A percentile compares a stretch with the other conserved stretches of the same genome.
Conservation (phyloP, 805 yeast genomes). For the Brettanomyces anomalus region DNA sequence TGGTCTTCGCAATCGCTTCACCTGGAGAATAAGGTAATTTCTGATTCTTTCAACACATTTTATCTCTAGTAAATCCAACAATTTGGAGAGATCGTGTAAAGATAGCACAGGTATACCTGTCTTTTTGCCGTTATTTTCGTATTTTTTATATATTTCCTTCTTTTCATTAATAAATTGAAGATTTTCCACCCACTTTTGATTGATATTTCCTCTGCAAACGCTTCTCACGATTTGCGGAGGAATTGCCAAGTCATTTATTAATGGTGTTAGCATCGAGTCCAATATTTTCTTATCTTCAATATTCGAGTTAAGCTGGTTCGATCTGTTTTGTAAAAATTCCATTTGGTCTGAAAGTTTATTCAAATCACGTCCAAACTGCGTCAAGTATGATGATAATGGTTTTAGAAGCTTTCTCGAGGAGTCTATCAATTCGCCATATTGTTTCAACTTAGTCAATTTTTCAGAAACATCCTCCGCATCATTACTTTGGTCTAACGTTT, state of each 20-base stretch:
- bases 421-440: conserved; percentile 21
- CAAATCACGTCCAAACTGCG: conserved; percentile 49
- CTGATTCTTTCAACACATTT: conserved; percentile 72
- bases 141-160: conserved; percentile 40
- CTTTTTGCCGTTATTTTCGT: conserved; percentile 15
- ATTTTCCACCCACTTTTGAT: conserved; percentile 58
- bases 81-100: conserved; percentile 17
- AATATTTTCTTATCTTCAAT: conserved; percentile 39
- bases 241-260: conserved; percentile 65
- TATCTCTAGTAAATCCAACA: conserved; percentile 42
- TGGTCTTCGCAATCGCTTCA: conserved; percentile 58
- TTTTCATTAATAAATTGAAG: conserved; percentile 51
- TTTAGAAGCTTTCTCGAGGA: conserved; percentile 17
- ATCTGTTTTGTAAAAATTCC: conserved; percentile 48
- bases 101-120: conserved; percentile 10
- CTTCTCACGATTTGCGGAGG: conserved; percentile 63
- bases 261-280: conserved; percentile 53
- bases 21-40: conserved; percentile 53
- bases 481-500: conserved; percentile 10
- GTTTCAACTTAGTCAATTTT: conserved; percentile 16
- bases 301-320: conserved; percentile 37
- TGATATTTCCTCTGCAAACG: conserved; percentile 48
- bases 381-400: conserved; percentile 47
- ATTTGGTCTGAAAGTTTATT: conserved; percentile 49
- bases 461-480: conserved; percentile 7